Base-by-base conservation (phyloP, 208 protist species). In the Leishmania turanica region DNA sequence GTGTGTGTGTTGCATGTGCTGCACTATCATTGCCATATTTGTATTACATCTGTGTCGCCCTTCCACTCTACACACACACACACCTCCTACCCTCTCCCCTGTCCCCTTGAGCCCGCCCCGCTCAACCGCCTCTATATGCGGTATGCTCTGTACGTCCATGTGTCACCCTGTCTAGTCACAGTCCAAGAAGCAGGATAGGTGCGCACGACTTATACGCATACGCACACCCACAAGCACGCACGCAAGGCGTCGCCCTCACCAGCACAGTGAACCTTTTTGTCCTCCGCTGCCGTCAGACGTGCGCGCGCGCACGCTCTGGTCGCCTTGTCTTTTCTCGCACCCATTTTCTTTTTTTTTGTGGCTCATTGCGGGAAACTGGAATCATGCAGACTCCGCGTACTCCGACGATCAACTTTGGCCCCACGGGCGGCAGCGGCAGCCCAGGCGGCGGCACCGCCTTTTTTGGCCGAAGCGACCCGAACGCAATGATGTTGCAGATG, bases 401-500 rank as follows among this genome's bases (percentile, higher is more conserved):
- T 7, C 77, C 82, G 5, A 78, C 76, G 34, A 86, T 73, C 78
- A 86, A 86, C 83, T 86, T 86, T 58, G 64, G 60, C 40, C 56
- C 77, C 49, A 53, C 74, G 5, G 69, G 53, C 73, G 75, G 54
- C 13, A 76, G 58, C 62, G 31, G 62, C 62, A 19, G 42, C 56
- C 69, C 37, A 73, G 60, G 51, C 27, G 60, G 54, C 13, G 82
- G 81, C 45, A 77, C 53, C 21, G 58, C 78, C 24, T 77, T 77
- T 21, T 66, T 81, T 34, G 78, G 78, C 45, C 77, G 79, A 60
- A 74, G 56, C 37, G 71, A 83, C 66, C 42, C 80, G 0, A 86
- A 89, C 64, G 70, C 89, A 40, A 83, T 93, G 73, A 90, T 96
- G 92, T 75, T 96, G 58, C 85, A 95, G 64, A 91, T 94, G 87